Conservation (phyloP, 2,329 filamentous ascomycete genomes). For the Claviceps sp. region DNA sequence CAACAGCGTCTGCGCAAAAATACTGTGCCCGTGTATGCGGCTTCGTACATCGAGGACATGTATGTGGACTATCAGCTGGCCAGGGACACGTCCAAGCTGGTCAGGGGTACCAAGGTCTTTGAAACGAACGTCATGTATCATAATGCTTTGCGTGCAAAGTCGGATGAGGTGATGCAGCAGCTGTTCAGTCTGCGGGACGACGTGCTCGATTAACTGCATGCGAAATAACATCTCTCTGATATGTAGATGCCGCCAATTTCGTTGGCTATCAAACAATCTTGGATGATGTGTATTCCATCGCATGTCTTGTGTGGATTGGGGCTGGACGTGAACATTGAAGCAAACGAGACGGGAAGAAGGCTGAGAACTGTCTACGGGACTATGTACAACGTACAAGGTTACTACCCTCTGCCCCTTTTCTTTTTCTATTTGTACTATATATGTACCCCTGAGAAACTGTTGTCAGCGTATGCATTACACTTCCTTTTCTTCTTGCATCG, state of each 20-base stretch:
- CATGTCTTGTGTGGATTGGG: too few relatives aligned
- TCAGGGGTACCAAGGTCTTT: constrained; percentile 66
- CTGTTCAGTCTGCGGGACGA: constrained; percentile 67
- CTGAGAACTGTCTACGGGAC: background rate
- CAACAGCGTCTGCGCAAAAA: constrained; percentile 59
- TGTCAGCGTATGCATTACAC: background rate
- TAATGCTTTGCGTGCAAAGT: constrained; percentile 59
- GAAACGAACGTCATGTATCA: constrained; percentile 84
- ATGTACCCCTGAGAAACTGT: too few relatives aligned
- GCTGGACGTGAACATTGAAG: background rate
- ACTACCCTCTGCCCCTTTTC: too few relatives aligned
- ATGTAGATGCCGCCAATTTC: too few relatives aligned
- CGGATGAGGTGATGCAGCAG: constrained; percentile 63
- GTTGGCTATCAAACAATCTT: too few relatives aligned
- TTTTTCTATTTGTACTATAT: too few relatives aligned
- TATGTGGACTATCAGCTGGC: constrained; percentile 73
- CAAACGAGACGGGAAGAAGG: background rate
- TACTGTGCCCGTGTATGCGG: constrained; percentile 73
- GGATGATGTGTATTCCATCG: too few relatives aligned
- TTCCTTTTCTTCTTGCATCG: background rate
- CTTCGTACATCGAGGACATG: constrained; percentile 78
- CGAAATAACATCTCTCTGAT: background rate
- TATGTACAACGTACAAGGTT: too few relatives aligned
- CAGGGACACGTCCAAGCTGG: constrained; percentile 56
- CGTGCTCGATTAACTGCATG: constrained; percentile 33